Base-by-base conservation (phyloP, 2,329 filamentous ascomycete genomes). In the Ophidiomyces ophidiicola region DNA sequence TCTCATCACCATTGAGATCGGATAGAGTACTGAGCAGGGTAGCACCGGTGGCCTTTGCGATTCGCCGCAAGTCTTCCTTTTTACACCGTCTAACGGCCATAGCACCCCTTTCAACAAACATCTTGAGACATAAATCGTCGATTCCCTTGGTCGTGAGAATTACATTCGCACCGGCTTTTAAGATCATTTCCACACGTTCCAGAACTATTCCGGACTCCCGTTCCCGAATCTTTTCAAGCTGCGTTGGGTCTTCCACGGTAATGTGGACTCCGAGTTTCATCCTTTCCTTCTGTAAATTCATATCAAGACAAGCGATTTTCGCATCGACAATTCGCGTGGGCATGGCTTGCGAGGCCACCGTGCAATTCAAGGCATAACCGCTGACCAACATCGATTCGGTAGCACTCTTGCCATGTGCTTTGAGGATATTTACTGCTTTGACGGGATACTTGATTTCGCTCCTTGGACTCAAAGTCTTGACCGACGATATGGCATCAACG, bases 261-360 rank as follows among this genome's bases (percentile, higher is more conserved):
- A 98, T 94, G 64, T 98, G 88, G 44, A 98, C 90, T 50, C 90
- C 90, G 43, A 98, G 70, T 74, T 98, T 96, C 90, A 98, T 96
- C 52, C 88, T 76, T 71, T 96, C 88, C 70, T 98, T 98, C 59
- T 96, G 88, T 54, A 98, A 63, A 65, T 98, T 98, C 76, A 98
- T 96, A 60, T 98, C 90, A 45, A 98, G 66, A 53, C 88, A 80
- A 35, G 90, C 90, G 62, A 98, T 98, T 71, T 93, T 96, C 50
- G 90, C 90, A 62, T 96, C 87, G 37, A 75, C 76, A 59, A 98
- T 76, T 53, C 82, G 76, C 20, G 90, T 98, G 53, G 78, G 85
- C 90, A 98, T 98, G 32, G 90, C 90, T 64, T 98, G 90, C 41
- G 87, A 94, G 39, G 90, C 90, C 43, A 98, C 87, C 25, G 90